These are phyloP conservation scores for Chaetomium olivaceum DNA, from an alignment of 2,329 filamentous ascomycete species.

Conservation along the genomic window DNA sequence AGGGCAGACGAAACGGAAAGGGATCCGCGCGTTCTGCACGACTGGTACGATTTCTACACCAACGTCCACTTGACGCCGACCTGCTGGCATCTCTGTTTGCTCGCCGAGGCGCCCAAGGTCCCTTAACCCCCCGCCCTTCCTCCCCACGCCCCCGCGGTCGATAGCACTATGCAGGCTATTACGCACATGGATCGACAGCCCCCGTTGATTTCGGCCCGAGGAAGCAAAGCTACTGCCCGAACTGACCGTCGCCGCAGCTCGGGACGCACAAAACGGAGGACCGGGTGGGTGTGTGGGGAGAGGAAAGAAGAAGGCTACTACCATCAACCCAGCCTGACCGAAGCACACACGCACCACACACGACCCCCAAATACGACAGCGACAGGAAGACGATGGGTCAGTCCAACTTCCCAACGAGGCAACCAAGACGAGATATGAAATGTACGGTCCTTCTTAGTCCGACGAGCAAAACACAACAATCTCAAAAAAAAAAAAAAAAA, in stretches of 20 bases:
- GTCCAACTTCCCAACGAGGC: background rate
- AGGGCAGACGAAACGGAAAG: background rate
- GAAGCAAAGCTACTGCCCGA: background rate
- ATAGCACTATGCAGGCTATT: background rate
- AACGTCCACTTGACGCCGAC: background rate
- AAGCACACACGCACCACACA: background rate
- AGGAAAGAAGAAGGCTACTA: background rate
- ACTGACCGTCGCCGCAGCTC: background rate
- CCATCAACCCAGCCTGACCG: background rate
- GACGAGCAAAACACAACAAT: background rate
- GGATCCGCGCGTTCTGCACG: background rate
- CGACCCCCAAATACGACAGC: background rate
- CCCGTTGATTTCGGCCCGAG: slow-evolving; percentile 1
- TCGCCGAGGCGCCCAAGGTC: background rate
- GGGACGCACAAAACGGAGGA: slow-evolving; percentile 7
- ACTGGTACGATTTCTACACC: background rate
- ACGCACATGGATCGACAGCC: background rate
- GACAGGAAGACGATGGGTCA: no score
- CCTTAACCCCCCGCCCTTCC: background rate
- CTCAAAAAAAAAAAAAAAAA: background rate
- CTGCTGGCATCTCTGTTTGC: background rate
- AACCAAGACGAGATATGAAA: background rate
- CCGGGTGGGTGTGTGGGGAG: background rate
- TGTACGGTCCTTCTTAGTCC: background rate
- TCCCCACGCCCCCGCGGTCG: background rate